Base-by-base conservation (phyloP, 208 protist genomes). In the Wallacemonas sp. region DNA sequence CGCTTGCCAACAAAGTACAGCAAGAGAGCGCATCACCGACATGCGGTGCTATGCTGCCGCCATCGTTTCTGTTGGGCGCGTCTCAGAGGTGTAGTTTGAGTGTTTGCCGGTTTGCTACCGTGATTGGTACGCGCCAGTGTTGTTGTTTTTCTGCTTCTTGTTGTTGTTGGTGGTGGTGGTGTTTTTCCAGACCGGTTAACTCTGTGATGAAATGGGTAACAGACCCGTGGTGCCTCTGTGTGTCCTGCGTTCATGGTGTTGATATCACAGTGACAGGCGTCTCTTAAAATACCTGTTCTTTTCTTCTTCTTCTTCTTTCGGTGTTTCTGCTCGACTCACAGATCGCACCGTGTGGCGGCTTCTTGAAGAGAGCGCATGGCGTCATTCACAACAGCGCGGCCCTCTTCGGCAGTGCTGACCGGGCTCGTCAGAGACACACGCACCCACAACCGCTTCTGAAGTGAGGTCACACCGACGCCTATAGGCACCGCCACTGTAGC, bases 361-460 rank as follows among this genome's bases (percentile, higher is more conserved):
- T 66, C 60, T 26, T 15, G 8, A 9, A 66, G 31, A 19, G 60
- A 49, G 15, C 0, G n/a, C 60, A 38, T 53, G 39, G 30, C 41
- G 30, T 27, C n/a, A 5, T 11, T 21, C 21, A 55, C 31, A 11
- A 46, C 12, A 39, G 24, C 36, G 17, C 15, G 27, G 39, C 31
- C 60, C 6, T 54, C 19, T 11, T 51, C 56, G n/a, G 34, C 33
- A 5, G 26, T 30, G 11, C 4, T 24, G 17, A 49, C 38, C 5
- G 34, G 6, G 39, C 38, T 19, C n/a, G 56, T 36, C 17, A 66
- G 33, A 15, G 56, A 38, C 4, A 66, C 49, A n/a, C 33, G 21
- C 3, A 72, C 14, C 68, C 68, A 72, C 49, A 56, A 11, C 0
- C 68, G 68, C 49, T 65, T 72, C 41, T 72, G 68, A 26, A 72